These are phyloP conservation scores for Podaxis sp. DNA, from an alignment of 768 basidiomycete genomes.

Conservation along the genomic window DNA sequence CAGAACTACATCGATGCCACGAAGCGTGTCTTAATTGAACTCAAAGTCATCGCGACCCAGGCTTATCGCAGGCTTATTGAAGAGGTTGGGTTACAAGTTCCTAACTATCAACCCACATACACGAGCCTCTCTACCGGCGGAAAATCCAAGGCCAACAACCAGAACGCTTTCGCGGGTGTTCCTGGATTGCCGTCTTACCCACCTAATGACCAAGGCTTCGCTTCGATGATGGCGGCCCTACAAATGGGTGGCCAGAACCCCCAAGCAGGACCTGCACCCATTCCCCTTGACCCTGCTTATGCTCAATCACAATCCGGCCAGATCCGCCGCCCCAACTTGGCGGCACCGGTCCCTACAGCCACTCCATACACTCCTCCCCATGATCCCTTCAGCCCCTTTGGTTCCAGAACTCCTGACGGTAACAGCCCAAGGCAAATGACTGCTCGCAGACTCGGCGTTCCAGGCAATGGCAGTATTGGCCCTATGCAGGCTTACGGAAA, in stretches of 20 bases:
- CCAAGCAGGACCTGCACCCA: slow-evolving; percentile 63
- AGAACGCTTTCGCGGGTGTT: slow-evolving; percentile 53
- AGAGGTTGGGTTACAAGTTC: slow-evolving; percentile 90
- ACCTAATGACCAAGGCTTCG: slow-evolving; percentile 79
- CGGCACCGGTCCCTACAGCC: slow-evolving; percentile 30
- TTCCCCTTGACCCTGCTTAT: slow-evolving; percentile 62
- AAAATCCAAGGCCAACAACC: slow-evolving; percentile 56
- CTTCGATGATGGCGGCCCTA: slow-evolving; percentile 90
- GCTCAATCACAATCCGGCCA: slow-evolving; percentile 36
- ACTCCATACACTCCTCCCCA: slow-evolving; percentile 38
- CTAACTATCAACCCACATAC: slow-evolving; percentile 83
- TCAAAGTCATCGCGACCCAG: slow-evolving; percentile 93
- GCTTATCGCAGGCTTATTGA: slow-evolving; percentile 93
- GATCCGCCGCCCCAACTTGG: slow-evolving; percentile 28
- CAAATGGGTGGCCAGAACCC: slow-evolving; percentile 90
- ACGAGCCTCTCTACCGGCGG: slow-evolving; percentile 58
- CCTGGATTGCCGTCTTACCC: slow-evolving; percentile 80
- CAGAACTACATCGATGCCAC: slow-evolving; percentile 78
- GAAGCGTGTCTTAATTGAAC: slow-evolving; percentile 84
- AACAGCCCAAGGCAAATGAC: slow-evolving; percentile 45
- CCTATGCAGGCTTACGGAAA: slow-evolving; percentile 43
- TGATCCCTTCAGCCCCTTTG: slow-evolving; percentile 54
- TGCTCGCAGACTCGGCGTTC: slow-evolving; percentile 50
- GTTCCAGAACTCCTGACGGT: slow-evolving; percentile 44
- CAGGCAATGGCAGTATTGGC: slow-evolving; percentile 38